Conservation (phyloP, 352 stramenopile genomes). For the Pythium folliculosum region DNA sequence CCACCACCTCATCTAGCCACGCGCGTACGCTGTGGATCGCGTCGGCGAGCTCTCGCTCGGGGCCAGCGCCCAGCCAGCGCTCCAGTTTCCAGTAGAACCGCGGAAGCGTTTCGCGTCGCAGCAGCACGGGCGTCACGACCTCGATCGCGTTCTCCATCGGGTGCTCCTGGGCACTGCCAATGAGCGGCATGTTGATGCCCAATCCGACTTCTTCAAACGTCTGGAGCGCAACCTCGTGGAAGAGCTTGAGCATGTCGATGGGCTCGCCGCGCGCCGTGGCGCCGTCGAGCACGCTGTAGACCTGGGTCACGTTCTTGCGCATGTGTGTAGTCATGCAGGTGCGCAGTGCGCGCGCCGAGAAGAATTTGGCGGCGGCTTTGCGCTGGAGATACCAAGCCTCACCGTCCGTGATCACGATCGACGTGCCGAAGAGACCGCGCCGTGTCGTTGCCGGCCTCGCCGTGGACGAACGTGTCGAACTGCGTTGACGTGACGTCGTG, state of each 20-base stretch:
- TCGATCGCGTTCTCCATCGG: slow-evolving; percentile 33
- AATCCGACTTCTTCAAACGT: slow-evolving; percentile 55
- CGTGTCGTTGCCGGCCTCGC: not conserved
- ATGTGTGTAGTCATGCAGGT: not conserved
- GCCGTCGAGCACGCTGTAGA: slow-evolving; percentile 25
- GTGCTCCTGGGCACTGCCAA: slow-evolving; percentile 31
- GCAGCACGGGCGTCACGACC: slow-evolving; percentile 10
- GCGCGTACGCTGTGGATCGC: slow-evolving; percentile 34
- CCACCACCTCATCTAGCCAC: slow-evolving; percentile 46
- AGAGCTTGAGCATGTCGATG: slow-evolving; percentile 35
- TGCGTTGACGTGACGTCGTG: slow-evolving; percentile 26
- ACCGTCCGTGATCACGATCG: not conserved
- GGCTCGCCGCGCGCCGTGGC: slow-evolving; percentile 1
- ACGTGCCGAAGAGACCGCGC: not conserved
- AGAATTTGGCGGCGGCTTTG: not conserved
- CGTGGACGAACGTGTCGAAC: not conserved
- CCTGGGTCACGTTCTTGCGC: slow-evolving; percentile 24
- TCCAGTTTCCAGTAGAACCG: slow-evolving; percentile 40
- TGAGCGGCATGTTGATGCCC: slow-evolving; percentile 40
- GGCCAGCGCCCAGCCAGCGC: slow-evolving; percentile 43
- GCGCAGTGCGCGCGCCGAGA: not conserved
- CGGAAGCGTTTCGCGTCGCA: not conserved
- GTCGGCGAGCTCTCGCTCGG: slow-evolving; percentile 39
- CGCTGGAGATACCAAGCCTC: not conserved
- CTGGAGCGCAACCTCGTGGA: slow-evolving; percentile 51